Base-by-base conservation (phyloP, 371 early-diverging fungal genomes). In the Haplosporangium sp. region DNA sequence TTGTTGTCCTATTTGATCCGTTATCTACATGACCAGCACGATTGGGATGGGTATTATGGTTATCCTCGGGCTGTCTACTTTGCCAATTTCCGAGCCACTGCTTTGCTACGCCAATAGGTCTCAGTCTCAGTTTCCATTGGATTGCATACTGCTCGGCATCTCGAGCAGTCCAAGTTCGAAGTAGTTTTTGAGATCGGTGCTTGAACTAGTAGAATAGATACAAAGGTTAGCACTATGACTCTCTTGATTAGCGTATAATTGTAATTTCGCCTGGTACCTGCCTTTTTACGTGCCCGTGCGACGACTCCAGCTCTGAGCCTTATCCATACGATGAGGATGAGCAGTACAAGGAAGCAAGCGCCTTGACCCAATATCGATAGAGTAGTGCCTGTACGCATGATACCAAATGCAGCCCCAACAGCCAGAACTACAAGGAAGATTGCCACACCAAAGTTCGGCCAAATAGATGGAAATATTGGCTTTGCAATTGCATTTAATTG, bases 101-200 rank as follows among this genome's bases (percentile, higher is more conserved):
- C 1, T 17, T 38, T 1, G 77, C 77, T 4, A 65, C 63, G 2
- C 42, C 44, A 19, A 44, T 65, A 6, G 72, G 20, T 13, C 78
- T 56, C 3, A n/a, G 65, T 37, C 78, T 40, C 8, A 78, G 52
- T 44, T 78, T 78, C 78, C 78, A 78, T 37, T 78, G 78, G 42
- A 78, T 67, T 35, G 78, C 78, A 40, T 78, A 67, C 4, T 59
- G 40, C n/a, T 56, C 61, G 6, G 67, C 37, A 42, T 78, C 78
- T 57, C 67, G 60, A 1, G 63, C 47, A 38, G 74, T 73, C 78
- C 78, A 78, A 47, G 58, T 20, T 45, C 78, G 62, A 42, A 78
- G 61, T 57, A 78, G 40, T 56, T 73, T 78, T 19, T 73, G 78
- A 19, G 71, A 73, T 40, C 40, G 69, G 35, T 63, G 67, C 52